Base-by-base conservation (phyloP, 2,329 filamentous ascomycete species). In the Fusarium pseudonygamai region DNA sequence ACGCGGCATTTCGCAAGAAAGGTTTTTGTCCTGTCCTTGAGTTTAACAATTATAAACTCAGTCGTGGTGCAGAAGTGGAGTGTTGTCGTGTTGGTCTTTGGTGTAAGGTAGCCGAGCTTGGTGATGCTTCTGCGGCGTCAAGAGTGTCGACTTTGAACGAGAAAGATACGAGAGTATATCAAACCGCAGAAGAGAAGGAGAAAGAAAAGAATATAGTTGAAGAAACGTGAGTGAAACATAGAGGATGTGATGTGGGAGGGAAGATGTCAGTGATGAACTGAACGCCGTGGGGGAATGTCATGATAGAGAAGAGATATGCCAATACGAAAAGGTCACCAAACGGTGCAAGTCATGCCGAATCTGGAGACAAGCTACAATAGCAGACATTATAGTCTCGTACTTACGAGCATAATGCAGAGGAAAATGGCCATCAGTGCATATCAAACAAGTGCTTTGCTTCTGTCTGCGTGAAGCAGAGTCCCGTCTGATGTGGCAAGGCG, bases 401-500 rank as follows among this genome's bases (percentile, higher is more conserved):
- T 59, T 64, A 18, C 22, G 11, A 64, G 26, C 12, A 42, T 16
- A 50, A 9, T 26, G 45, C 20, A 28, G 13, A 57, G 28, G 12
- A 10, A 20, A 20, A n/a, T 30, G 30, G 6, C 22, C 16, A 37
- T 36, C 10, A 50, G 11, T 34, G 14, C 28, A n/a, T 50, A 15
- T 37, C 28, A 50, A 67, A 64, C 39, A 26, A 50, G 16, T 36
- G 24, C 14, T 37, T 50, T 69, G 37, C 18, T 62, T 63, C 34
- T 26, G 13, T 36, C 30, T 39, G 67, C 49, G 60, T 71, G 67
- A 71, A 71, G 47, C 32, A 53, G 30, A 28, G 46, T 43, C 30
- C 30, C 63, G 43, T 64, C 40, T 66, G 64, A 64, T 69, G 64
- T 45, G 58, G 47, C 64, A 69, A 63, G 69, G 69, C 69, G 69